These are phyloP conservation scores for Ustulina deusta DNA, from an alignment of 2,329 filamentous ascomycete genomes.

Conservation along the genomic window DNA sequence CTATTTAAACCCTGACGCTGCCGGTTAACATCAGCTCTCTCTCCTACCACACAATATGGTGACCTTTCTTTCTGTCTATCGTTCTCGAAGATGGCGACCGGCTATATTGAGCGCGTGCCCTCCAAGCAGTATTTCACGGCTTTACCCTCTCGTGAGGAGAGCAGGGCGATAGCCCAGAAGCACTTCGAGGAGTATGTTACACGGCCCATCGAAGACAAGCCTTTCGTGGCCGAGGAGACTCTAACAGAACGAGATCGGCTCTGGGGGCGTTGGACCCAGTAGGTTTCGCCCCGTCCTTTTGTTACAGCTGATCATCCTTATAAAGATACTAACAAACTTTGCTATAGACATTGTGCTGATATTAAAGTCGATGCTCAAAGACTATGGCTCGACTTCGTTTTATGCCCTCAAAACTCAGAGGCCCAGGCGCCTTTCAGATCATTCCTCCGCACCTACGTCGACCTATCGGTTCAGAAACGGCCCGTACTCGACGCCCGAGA, in stretches of 20 bases:
- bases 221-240: conserved; percentile 22
- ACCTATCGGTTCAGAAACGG: conserved; percentile 4
- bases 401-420: background rate
- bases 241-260: conserved; percentile 10
- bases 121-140: conserved; percentile 19
- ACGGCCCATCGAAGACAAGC: conserved; percentile 20
- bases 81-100: conserved; percentile 13
- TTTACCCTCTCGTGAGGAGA: conserved; percentile 21
- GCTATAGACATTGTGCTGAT: background rate
- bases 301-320: background rate
- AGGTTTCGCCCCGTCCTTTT: background rate
- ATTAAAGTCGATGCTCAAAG: background rate
- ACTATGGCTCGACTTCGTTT: background rate
- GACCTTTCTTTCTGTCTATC: conserved; percentile 2
- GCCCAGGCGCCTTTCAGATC: conserved; percentile 12
- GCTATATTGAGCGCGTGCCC: background rate
- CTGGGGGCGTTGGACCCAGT: conserved; percentile 7
- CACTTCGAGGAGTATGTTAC: conserved; percentile 20
- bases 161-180: conserved; percentile 21
- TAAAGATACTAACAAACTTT: background rate
- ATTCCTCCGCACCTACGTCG: conserved; percentile 12
- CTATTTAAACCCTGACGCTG: background rate
- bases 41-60: background rate
- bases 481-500: conserved; percentile 1
- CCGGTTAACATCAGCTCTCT: background rate